Base-by-base conservation (phyloP, 192 early-diverging fungal species). In the Gonapodya sp. region DNA sequence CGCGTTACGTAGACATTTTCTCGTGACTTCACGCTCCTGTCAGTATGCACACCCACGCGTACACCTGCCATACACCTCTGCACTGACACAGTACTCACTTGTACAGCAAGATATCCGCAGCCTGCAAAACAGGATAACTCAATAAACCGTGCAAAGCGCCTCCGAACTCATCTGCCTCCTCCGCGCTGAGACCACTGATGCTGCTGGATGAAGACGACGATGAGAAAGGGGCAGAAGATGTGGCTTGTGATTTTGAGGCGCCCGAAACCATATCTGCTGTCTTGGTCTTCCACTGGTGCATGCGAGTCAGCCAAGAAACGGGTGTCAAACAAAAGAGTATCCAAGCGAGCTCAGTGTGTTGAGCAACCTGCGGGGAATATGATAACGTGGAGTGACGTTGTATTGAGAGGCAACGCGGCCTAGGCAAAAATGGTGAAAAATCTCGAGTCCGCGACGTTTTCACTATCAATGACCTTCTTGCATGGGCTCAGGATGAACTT, bases 241-340 rank as follows among this genome's bases (percentile, higher is more conserved):
- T 64, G 8, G 46, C 46, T 64, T 64, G 8, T 8, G 46, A 24
- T 8, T 8, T 16, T 8, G 75, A 78, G 36, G 78, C 36, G 1
- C 35, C 16, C 18, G 33, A 79, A 64, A 18, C 72, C n/a, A n/a
- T n/a, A n/a, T n/a, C n/a, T 16, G 1, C 33, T 34, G 16, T 64
- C 0, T 34, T 36, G 81, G 91, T 89, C 87, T 97, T 96, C 96
- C 96, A 98, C 81, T 98, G 96, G 14, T 96, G 96, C 96, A 98
- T 98, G 1, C 96, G 88, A 33, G 91, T 92, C 0, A 98, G 84
- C 96, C 95, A 96, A 0, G 92, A 92, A 0, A 97, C 89, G 16
- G 95, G 94, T 18, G 95, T 95, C 46, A 93, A 88, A 81, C 95
- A 97, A 82, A 90, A 93, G 46, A 98, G 83, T 8, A 95, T 87